phyloP scores from a whole-genome alignment of 495 filamentous ascomycete genomes.

The Terfezia claveryi region DNA sequence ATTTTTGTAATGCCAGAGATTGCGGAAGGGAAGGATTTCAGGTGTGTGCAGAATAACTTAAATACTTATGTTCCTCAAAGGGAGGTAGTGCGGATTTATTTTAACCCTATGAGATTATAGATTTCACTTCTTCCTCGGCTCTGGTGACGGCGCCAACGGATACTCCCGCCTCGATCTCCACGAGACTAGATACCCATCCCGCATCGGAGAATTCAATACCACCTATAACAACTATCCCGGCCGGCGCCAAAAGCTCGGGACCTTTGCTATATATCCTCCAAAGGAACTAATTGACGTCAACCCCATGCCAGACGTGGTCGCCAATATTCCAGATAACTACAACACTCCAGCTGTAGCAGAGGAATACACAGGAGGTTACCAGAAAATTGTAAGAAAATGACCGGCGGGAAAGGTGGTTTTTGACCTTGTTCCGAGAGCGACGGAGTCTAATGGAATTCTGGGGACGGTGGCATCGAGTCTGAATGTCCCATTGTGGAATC shows the following conservation, averaged over 20 bases:
- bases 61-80: too few relatives aligned
- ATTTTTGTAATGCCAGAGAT: neutral
- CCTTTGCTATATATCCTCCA: neutral
- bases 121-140: neutral
- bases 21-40: neutral
- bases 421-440: neutral
- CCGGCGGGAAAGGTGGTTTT: neutral
- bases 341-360: neutral
- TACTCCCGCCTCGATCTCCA: neutral
- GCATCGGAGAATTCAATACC: neutral
- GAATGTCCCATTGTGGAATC: neutral
- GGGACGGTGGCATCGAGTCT: neutral
- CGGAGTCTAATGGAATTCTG: neutral
- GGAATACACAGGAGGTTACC: neutral
- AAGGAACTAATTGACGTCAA: neutral
- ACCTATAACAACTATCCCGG: neutral
- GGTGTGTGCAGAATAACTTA: neutral
- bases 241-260: neutral
- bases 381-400: neutral
- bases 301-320: neutral
- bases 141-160: neutral
- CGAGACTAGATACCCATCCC: neutral
- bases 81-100: too few relatives aligned
- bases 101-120: neutral
- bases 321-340: neutral